phyloP scores from a whole-genome alignment of 495 filamentous ascomycete species.

The Neohortaea acidophila region DNA sequence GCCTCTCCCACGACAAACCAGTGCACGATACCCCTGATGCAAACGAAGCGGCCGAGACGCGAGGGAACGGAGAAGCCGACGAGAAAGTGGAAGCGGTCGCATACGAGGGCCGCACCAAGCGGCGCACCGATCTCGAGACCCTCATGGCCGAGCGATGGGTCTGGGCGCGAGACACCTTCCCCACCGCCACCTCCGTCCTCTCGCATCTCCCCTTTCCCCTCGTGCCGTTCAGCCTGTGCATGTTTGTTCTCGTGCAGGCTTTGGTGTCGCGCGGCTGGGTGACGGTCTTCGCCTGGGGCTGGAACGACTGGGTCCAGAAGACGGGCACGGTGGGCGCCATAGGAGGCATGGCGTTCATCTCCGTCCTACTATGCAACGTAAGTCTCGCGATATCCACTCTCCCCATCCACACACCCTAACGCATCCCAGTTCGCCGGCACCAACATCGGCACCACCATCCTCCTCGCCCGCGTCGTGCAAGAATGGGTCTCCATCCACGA shows the following conservation, averaged over 20 bases:
- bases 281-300: constrained; percentile 48
- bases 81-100: too few relatives aligned
- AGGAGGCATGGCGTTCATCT: constrained; percentile 53
- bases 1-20: too few relatives aligned
- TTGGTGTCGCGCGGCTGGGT: constrained; percentile 56
- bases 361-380: constrained; percentile 52
- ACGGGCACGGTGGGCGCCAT: constrained; percentile 48
- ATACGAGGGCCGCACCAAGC: too few relatives aligned
- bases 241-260: constrained; percentile 55
- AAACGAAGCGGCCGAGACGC: too few relatives aligned
- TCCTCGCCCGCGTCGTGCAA: constrained; percentile 49
- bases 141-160: constrained; percentile 27
- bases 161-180: constrained; percentile 51
- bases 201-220: constrained; percentile 45
- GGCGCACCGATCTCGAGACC: constrained; percentile 37
- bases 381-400: too few relatives aligned
- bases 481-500: constrained; percentile 42
- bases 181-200: constrained; percentile 44
- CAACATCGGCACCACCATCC: constrained; percentile 55
- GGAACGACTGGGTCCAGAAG: constrained; percentile 50
- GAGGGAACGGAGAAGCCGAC: too few relatives aligned
- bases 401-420: too few relatives aligned
- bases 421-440: constrained; percentile 58
- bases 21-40: too few relatives aligned
- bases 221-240: constrained; percentile 48